Evolutionary conservation across 2,329 filamentous ascomycete genomes (phyloP).

Genomic region (Acrodontium crateriforme): DNA sequence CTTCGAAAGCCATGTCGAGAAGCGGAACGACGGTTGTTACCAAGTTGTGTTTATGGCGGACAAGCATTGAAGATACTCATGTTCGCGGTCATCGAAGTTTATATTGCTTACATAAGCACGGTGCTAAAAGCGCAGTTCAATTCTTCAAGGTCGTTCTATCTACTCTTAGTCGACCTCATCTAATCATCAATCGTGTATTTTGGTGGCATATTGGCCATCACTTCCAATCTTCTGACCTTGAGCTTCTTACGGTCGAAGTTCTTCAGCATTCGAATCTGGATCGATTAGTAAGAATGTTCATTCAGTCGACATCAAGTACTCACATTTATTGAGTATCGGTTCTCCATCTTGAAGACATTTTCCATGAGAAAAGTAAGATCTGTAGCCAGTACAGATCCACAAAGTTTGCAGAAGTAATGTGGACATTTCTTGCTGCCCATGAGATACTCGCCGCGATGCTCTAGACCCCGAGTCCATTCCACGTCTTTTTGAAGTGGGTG

Average conservation of each 20-base stretch:
- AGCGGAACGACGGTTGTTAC: too few relatives aligned
- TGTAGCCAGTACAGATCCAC: constrained; percentile 10
- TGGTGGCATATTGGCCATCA: constrained; percentile 10
- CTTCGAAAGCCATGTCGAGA: constrained; percentile 30
- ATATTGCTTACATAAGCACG: too few relatives aligned
- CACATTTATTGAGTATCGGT: constrained; percentile 12
- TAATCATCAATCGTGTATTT: too few relatives aligned
- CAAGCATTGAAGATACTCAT: too few relatives aligned
- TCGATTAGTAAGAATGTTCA: not conserved
- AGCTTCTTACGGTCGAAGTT: constrained; percentile 12
- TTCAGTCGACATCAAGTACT: constrained; percentile 2
- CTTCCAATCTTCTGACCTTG: constrained; percentile 5
- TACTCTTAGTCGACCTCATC: too few relatives aligned
- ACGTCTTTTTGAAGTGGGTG: constrained; percentile 13
- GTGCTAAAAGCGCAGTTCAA: too few relatives aligned
- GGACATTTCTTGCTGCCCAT: constrained; percentile 8
- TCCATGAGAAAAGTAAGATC: constrained; percentile 9
- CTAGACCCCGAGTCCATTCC: constrained; percentile 7
- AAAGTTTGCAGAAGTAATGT: constrained; percentile 14
- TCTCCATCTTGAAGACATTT: constrained; percentile 6
- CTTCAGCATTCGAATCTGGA: constrained; percentile 13
- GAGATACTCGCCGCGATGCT: constrained; percentile 10
- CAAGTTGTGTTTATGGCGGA: too few relatives aligned
- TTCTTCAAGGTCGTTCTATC: too few relatives aligned
- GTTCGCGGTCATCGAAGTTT: too few relatives aligned